A percentile compares a stretch with the other conserved stretches of the same genome.
Conservation (phyloP, 2,329 filamentous ascomycete species). For the Exophiala calicioides region DNA sequence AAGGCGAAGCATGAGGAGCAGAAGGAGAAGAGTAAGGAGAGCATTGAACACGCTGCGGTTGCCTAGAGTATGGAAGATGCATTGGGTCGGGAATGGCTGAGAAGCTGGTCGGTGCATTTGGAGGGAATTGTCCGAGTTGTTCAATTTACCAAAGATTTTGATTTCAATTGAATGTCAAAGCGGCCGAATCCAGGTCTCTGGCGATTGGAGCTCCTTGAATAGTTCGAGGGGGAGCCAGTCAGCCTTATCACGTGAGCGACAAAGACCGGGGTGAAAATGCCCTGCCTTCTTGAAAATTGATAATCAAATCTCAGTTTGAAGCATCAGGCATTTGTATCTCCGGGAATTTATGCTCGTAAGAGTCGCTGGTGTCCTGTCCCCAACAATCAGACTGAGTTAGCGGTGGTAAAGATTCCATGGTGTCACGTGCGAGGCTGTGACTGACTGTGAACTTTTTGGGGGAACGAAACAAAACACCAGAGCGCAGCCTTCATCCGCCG, state of each 20-base stretch:
- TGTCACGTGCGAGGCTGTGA: neutral
- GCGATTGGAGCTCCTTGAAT: neutral
- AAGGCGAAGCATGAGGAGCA: conserved; percentile 23
- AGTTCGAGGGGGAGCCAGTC: neutral
- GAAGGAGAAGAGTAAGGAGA: conserved; percentile 21
- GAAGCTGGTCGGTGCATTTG: too few relatives aligned
- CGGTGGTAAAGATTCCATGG: neutral
- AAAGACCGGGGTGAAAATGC: too few relatives aligned
- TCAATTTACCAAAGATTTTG: neutral
- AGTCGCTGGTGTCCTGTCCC: neutral
- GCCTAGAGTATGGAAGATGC: neutral
- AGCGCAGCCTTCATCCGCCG: neutral
- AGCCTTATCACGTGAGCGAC: too few relatives aligned
- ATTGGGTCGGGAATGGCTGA: too few relatives aligned
- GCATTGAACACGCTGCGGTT: conserved; percentile 19
- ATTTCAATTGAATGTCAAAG: neutral
- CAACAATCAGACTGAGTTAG: neutral
- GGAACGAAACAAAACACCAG: neutral
- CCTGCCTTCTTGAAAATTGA: too few relatives aligned
- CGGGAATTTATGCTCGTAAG: too few relatives aligned
- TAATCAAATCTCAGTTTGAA: too few relatives aligned
- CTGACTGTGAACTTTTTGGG: neutral
- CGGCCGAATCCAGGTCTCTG: neutral
- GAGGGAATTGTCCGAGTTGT: too few relatives aligned
- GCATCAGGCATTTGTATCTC: too few relatives aligned